Base-by-base conservation (phyloP, 495 filamentous ascomycete species). In the Talaromyces proteolyticus region DNA sequence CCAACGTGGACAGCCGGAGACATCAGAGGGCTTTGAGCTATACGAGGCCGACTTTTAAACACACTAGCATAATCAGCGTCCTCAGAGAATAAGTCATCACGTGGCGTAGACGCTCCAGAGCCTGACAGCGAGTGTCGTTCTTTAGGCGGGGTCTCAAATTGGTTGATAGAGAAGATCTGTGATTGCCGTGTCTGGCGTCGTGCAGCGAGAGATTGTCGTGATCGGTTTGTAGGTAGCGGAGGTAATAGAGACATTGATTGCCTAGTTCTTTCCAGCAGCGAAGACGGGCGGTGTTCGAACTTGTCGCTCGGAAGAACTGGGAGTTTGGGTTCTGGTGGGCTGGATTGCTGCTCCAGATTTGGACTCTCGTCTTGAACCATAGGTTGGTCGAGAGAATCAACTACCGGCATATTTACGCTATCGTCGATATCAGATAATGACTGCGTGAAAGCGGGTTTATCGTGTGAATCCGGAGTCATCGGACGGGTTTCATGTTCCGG, bases 1-100 rank as follows among this genome's bases (percentile, higher is more conserved):
- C 50, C 50, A 16, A 72, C 44, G 64, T 75, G 72, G 12, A 75
- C 72, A 26, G 67, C 68, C 5, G 84, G 84, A 23, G 80, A 83
- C 2, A 76, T 70, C 3, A 82, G 63, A n/a, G 89, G 88, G 67
- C 90, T 94, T 6, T 74, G 74, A 47, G 82, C 85, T 48, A 96
- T 76, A 54, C 84, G 86, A 1, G 91, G 91, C 52, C 91, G 66
- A 36, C 87, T 89, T 67, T 83, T 90, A 66, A 96, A 96, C 1
- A 96, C 84, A 45, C 85, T 87, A 43, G 87, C 85, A 59, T 93
- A 91, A 55, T 88, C 86, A 14, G 82, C 83, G 44, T 84, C 79
- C n/a, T 81, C 78, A 25, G 76, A 69, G 44, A 87, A 81, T 26
- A 88, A 67, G 44, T 76, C 65, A 56, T 85, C 80, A 20, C 71